Evolutionary conservation across 768 basidiomycete genomes (phyloP), one percentile per base, ranked within the genome.

Genomic region (Suillus alpinus): DNA sequence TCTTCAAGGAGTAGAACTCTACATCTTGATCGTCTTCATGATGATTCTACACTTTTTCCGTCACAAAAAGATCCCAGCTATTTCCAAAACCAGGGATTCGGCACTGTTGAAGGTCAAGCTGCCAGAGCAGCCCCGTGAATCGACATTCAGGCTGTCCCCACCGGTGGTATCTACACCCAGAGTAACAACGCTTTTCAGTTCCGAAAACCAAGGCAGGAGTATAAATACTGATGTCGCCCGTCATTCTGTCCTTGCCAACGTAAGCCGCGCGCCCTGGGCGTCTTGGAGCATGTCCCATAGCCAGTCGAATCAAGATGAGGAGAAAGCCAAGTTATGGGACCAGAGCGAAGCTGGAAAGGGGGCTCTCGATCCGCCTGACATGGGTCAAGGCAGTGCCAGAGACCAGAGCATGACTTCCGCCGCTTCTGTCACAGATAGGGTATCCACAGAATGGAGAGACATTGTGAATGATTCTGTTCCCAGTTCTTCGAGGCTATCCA

Each of bases 1-100:
- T 65, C 70, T 85, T 56, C 81, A 85, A 65, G 86, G 85, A 14
- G 71, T 86, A 37, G 86, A 88, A 66, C 65, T 86, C 26, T 92
- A 86, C 67, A 78, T 86, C 46, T 72, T 87, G 47, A 76, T 88
- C 59, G 71, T 89, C n/a, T 83, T 81, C 67, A 72, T 80, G 61
- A 81, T 88, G 62, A 75, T 87, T 56, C 66, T 72, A 37, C 73
- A 80, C n/a, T 76, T 82, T 66, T 58, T 74, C 56, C 32, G 37
- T 71, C 71, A 58, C 56, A 65, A 37, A 66, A 59, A 39, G 62
- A 71, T 59, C 60, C 61, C 43, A 50, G 62, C 36, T 53, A 36
- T 34, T 56, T 59, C 18, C 57, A 55, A 44, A 12, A 1, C 20
- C 10, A 18, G 43, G 12, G 14, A 59, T 34, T 52, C 46, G 6